phyloP scores from a whole-genome alignment of 2,329 filamentous ascomycete genomes.

The Colletotrichum navitas region DNA sequence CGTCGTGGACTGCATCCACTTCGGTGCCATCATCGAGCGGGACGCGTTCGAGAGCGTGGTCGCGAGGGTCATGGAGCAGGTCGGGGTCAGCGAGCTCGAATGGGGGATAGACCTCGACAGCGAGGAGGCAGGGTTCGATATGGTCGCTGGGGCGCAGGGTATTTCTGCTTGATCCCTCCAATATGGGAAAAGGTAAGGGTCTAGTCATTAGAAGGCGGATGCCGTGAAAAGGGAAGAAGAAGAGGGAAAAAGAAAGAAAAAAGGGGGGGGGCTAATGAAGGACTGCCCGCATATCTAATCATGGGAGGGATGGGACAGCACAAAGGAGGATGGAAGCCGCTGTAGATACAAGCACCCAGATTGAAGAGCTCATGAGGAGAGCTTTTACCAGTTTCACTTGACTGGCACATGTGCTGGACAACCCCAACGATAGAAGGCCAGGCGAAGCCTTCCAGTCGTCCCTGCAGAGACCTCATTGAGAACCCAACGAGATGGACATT shows the following conservation, averaged over 20 bases:
- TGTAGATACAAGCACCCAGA: background rate
- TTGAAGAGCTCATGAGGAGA: background rate
- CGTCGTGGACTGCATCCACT: constrained; percentile 61
- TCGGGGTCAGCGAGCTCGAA: constrained; percentile 24
- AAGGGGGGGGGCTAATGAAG: background rate
- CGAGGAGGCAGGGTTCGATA: background rate
- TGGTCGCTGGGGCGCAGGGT: constrained; percentile 3
- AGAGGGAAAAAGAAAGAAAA: too few relatives aligned
- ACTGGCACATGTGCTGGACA: background rate
- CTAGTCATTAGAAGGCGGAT: background rate
- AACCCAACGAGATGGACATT: too few relatives aligned
- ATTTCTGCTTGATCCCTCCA: constrained; percentile 6
- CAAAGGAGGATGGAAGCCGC: background rate
- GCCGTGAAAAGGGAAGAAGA: too few relatives aligned
- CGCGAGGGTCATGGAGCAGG: constrained; percentile 53
- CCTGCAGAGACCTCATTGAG: background rate
- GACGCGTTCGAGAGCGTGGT: constrained; percentile 61
- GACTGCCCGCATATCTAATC: background rate
- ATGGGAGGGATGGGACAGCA: background rate
- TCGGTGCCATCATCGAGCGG: constrained; percentile 62
- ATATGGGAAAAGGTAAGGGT: too few relatives aligned
- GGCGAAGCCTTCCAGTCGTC: background rate
- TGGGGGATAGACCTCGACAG: constrained; percentile 32
- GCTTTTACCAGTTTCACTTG: background rate
- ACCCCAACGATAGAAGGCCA: background rate